Conservation (phyloP, 257 asterid species). For the Euphrasia confusa region DNA sequence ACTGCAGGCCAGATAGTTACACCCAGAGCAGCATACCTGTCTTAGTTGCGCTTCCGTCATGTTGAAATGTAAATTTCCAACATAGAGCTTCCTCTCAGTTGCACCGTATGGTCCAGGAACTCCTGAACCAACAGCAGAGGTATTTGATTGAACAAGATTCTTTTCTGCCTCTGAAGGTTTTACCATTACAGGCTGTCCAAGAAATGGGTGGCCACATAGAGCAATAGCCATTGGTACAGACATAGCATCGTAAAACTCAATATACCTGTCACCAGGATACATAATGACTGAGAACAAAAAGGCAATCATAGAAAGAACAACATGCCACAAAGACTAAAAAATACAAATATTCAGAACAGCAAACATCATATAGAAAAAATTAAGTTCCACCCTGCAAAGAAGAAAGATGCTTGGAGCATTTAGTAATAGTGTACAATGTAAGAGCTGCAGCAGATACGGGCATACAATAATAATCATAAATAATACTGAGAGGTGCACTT, state of each 20-base stretch:
- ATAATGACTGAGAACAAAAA: not conserved
- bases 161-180: slow-evolving; percentile 99
- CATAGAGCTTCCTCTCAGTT: slow-evolving; percentile 85
- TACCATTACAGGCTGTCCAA: slow-evolving; percentile 98
- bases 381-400: not conserved
- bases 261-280: slow-evolving; percentile 52
- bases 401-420: not conserved
- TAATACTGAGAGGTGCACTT: too few species aligned
- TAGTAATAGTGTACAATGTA: not conserved
- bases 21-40: slow-evolving; percentile 47
- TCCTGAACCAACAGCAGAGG: slow-evolving; percentile 65
- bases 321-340: slow-evolving; percentile 3
- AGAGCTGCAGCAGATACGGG: not conserved
- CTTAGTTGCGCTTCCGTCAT: slow-evolving; percentile 93
- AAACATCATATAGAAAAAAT: not conserved
- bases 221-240: slow-evolving; percentile 99
- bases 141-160: slow-evolving; percentile 90
- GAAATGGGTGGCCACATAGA: slow-evolving; percentile 82
- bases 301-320: not conserved
- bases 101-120: slow-evolving; percentile 88
- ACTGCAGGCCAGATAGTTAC: slow-evolving; percentile 12
- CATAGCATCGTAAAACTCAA: slow-evolving; percentile 94
- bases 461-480: not conserved
- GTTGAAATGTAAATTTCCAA: slow-evolving; percentile 91
- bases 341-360: not conserved